Evolutionary conservation across 23 red algal species (phyloP), one percentile per base, ranked within the genome.

Genomic region (Cyanidiococcus yangmingshanensis): DNA sequence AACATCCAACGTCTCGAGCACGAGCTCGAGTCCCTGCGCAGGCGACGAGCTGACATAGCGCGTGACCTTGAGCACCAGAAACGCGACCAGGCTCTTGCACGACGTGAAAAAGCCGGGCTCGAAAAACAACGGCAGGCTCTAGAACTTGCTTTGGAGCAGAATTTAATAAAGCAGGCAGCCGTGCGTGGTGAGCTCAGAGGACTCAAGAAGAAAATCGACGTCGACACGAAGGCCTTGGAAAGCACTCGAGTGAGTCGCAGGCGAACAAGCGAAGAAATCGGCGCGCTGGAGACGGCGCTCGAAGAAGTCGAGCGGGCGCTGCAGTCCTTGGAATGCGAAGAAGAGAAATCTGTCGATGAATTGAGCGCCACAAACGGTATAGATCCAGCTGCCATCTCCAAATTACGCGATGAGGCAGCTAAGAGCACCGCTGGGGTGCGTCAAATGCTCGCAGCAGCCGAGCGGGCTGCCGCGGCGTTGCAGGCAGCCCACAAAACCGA

Each of bases 381-480:
- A 21, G 45, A 54, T 54, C 21, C 45, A 7, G 7, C 45, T 54
- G 45, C 45, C 7, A 21, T 54, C 21, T 21, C 12, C 45, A 54
- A 21, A 21, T 54, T 54, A 54, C 45, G 45, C 21, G 45, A 54
- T 54, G 45, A 54, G 45, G 45, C 45, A 21, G 45, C 21, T 21
- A 21, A 7, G 45, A 54, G 45, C 45, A 54, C 45, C 21, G 45
- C 45, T 7, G 21, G 45, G 12, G 21, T 54, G 45, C 45, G 45
- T 54, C 79, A 79, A 37, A 80, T 79, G 75, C 58, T 92, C 3
- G 76, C 84, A 33, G 79, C 79, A 17, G 71, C 75, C 58, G 68
- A 92, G 80, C 40, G 79, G 38, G 79, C 74, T 18, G 74, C 71
- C 27, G 77, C 37, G 29, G 82, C 77, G 27, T 80, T 86, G 41